Evolutionary conservation across 257 asterid genomes (phyloP).

Genomic region (Penstemon newberryi): DNA sequence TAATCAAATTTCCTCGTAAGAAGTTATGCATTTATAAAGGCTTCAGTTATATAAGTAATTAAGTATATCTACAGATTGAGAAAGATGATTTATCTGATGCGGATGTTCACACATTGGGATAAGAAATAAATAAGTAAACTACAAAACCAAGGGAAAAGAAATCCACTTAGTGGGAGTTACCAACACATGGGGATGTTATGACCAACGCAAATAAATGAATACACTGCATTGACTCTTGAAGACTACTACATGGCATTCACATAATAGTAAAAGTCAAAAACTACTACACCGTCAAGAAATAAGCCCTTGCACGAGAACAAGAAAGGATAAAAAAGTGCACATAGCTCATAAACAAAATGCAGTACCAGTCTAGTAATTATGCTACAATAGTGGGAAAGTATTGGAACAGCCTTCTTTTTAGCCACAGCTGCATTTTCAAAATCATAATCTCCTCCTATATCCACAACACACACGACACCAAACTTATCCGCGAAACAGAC

Average conservation of each 20-base stretch:
- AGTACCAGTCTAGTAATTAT: conserved; percentile 91
- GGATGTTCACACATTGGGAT: not conserved
- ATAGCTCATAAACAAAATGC: conserved; percentile 1
- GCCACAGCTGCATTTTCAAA: conserved; percentile 35
- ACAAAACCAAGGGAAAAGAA: not conserved
- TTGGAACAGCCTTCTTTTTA: conserved; percentile 66
- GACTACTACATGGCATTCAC: not conserved
- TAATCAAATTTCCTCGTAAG: conserved; percentile 13
- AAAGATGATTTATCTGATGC: not conserved
- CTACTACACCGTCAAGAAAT: conserved; percentile 1
- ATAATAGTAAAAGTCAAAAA: not conserved
- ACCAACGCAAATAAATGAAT: not conserved
- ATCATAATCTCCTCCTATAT: conserved; percentile 42
- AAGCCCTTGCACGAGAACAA: conserved; percentile 6
- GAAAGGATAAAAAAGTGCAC: not conserved
- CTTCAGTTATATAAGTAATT: not conserved
- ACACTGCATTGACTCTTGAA: not conserved
- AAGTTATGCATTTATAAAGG: not conserved
- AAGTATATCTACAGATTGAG: not conserved
- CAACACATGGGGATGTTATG: not conserved
- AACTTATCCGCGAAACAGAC: conserved; percentile 91
- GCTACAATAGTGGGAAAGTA: conserved; percentile 95
- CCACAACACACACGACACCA: conserved; percentile 74
- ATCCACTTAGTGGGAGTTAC: not conserved
- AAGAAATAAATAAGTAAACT: not conserved